A percentile compares a stretch with the other conserved stretches of the same genome.
phyloP scores from a whole-genome alignment of 1,284 basidiomycete genomes.

The Cystobasidiaceae sp. region DNA sequence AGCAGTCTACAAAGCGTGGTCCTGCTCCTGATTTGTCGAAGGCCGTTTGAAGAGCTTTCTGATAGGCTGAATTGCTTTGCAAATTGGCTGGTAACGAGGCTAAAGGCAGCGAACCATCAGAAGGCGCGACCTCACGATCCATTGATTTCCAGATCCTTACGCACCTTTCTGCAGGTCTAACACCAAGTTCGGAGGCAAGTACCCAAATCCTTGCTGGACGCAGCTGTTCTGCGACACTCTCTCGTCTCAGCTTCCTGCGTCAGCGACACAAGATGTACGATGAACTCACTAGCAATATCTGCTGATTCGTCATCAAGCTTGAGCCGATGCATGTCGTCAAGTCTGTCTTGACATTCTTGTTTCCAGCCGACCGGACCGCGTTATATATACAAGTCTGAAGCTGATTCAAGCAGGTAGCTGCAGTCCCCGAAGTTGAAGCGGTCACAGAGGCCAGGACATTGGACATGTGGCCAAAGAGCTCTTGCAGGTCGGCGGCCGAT shows the following conservation, averaged over 20 bases:
- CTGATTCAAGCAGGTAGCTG: slow-evolving; percentile 22
- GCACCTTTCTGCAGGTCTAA: slow-evolving; percentile 20
- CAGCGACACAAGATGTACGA: slow-evolving; percentile 19
- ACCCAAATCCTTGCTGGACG: slow-evolving; percentile 33
- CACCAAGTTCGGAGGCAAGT: slow-evolving; percentile 31
- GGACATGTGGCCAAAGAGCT: slow-evolving; percentile 1
- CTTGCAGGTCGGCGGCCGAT: neutral
- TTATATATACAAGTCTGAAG: slow-evolving; percentile 30
- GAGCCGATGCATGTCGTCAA: slow-evolving; percentile 13
- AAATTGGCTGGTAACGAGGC: neutral
- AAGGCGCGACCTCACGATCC: too few species aligned
- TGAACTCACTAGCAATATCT: neutral
- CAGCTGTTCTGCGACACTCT: neutral
- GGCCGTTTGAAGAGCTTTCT: neutral
- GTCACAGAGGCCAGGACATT: slow-evolving; percentile 26
- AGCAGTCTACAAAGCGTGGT: slow-evolving; percentile 1
- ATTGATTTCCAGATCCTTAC: neutral
- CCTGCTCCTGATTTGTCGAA: slow-evolving; percentile 1
- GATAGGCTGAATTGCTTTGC: neutral
- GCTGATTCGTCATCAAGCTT: slow-evolving; percentile 2
- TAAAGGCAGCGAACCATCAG: neutral
- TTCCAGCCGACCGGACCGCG: neutral
- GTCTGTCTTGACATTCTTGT: neutral
- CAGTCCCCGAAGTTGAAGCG: slow-evolving; percentile 28
- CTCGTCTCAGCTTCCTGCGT: neutral